These are phyloP conservation scores for Solanum arcanum DNA, from an alignment of 257 asterid species.

Conservation along the genomic window DNA sequence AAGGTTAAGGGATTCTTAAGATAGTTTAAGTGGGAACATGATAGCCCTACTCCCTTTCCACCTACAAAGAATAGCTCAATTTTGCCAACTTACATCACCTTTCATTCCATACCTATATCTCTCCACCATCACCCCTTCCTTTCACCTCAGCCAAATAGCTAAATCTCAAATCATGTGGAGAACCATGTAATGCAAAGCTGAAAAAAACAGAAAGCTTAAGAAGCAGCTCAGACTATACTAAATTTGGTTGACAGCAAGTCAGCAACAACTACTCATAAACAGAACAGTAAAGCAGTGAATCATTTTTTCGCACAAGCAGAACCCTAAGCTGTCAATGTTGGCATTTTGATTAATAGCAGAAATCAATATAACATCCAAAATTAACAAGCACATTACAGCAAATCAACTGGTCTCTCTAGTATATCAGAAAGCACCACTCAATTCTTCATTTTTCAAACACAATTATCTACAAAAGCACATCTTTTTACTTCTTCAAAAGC, in stretches of 20 bases:
- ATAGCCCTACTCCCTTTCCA: not conserved
- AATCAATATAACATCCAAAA: not conserved
- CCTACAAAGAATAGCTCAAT: not conserved
- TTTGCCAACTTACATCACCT: not conserved
- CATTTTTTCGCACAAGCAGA: not conserved
- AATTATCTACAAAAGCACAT: not conserved
- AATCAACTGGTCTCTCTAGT: not conserved
- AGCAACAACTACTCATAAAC: not conserved
- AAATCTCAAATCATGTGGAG: not conserved
- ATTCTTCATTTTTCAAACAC: not conserved
- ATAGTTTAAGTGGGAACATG: not conserved
- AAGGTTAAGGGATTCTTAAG: not conserved
- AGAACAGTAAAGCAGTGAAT: not conserved
- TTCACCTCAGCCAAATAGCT: not conserved
- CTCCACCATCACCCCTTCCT: not conserved
- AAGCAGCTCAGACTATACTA: not conserved
- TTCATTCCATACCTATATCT: not conserved
- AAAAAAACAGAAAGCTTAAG: not conserved
- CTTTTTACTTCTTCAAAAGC: not conserved
- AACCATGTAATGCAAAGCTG: not conserved
- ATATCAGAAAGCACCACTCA: not conserved
- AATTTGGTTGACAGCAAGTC: not conserved
- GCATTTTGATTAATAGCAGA: not conserved
- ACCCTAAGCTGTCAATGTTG: not conserved
- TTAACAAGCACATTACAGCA: not conserved